Base-by-base conservation (phyloP, 805 yeast species). In the Brettanomyces custersianus region DNA sequence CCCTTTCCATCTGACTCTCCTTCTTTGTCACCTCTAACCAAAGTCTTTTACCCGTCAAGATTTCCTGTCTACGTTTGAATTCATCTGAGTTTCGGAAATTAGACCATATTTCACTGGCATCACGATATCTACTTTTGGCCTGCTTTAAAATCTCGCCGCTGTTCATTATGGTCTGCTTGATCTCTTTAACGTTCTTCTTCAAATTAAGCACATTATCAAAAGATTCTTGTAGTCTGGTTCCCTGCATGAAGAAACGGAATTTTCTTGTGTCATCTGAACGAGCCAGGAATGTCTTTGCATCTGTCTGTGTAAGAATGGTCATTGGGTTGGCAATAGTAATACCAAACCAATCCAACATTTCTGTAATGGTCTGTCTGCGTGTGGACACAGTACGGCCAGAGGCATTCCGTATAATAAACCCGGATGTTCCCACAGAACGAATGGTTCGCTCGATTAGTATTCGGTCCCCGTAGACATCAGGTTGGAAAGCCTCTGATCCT, bases 261-360 rank as follows among this genome's bases (percentile, higher is more conserved):
- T 87, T 84, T 33, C 72, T 79, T 24, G 66, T 66, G 40, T 84
- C 81, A 4, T 84, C 69, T 4, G 92, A 75, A 22, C 79, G 74
- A 1, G 94, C 81, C 42, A 92, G 61, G 52, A 92, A 92, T 12
- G 88, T 81, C 45, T 95, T 74, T 2, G 99, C 97, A 41, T 80
- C 83, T 47, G 92, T 96, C 55, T 92, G 99, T 1, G 95, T 85
- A 34, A 92, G 65, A 49, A 92, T 83, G 2, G 95, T 83, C 72
- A 92, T 74, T 5, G 96, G 96, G 47, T 92, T 92, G 47, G 78
- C 88, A 19, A 92, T 80, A 5, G 84, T 78, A 29, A 90, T 78
- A 31, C 80, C 77, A 51, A 80, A 86, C 43, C 69, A 72, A 44
- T 73, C 77, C 32, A 87, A 59, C 3, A 92, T 78, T 4, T 70